Conservation (phyloP, 1,284 basidiomycete species). For the Microbotryum intermedium region DNA sequence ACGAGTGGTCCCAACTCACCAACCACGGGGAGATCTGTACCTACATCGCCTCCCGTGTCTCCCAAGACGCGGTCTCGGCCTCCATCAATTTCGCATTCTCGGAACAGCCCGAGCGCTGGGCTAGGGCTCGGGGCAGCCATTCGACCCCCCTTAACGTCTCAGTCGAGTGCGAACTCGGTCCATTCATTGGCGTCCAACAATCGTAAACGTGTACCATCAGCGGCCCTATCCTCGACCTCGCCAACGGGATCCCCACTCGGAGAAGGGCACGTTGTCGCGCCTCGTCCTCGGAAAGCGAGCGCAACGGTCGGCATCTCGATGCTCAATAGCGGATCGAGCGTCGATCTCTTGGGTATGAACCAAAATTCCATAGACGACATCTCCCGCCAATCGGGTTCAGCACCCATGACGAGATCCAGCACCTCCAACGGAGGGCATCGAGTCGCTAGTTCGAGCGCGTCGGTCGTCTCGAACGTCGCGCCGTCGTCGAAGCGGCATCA, state of each 20-base stretch:
- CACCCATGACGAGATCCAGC: neutral
- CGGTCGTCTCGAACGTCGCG: neutral
- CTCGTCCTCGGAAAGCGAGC: constrained; percentile 22
- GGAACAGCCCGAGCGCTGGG: neutral
- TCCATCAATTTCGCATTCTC: neutral
- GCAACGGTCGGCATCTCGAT: constrained; percentile 26
- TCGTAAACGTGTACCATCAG: neutral
- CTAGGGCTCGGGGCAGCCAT: neutral
- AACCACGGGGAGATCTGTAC: no score
- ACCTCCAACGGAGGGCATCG: neutral
- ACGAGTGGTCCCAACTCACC: no score
- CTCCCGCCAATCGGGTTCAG: neutral
- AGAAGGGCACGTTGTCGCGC: neutral
- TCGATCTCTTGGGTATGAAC: neutral
- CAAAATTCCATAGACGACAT: neutral
- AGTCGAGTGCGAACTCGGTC: neutral
- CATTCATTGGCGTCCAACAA: no score
- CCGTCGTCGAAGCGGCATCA: neutral
- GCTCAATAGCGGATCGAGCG: neutral
- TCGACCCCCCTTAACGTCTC: neutral
- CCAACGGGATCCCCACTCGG: neutral
- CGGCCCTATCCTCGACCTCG: neutral
- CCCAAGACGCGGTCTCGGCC: no score
- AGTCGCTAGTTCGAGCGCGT: neutral
- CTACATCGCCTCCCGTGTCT: no score